Conservation (phyloP, 2,329 filamentous ascomycete species). For the Stachybotrys elegans region DNA sequence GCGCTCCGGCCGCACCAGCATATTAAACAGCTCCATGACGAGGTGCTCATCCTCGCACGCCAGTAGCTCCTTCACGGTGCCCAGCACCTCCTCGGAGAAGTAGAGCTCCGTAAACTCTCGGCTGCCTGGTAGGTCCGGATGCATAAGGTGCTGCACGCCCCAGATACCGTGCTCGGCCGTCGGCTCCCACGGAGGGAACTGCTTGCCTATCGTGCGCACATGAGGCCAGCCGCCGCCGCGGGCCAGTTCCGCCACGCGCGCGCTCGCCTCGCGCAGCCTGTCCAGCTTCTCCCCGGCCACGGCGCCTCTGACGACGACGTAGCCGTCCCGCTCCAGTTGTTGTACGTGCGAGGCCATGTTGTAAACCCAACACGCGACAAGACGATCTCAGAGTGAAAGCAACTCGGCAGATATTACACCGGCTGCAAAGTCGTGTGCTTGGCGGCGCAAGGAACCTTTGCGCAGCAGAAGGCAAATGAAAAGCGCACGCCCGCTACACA, state of each 20-base stretch:
- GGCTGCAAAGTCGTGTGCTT: too few species aligned
- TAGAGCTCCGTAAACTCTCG: constrained; percentile 63
- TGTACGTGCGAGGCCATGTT: too few species aligned
- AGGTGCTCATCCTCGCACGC: constrained; percentile 53
- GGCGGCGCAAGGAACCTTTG: too few species aligned
- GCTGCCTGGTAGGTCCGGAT: constrained; percentile 62
- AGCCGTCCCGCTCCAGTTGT: constrained; percentile 66
- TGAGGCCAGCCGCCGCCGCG: constrained; percentile 72
- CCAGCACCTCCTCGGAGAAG: constrained; percentile 62
- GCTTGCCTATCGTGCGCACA: constrained; percentile 80
- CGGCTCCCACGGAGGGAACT: constrained; percentile 82
- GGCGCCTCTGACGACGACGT: constrained; percentile 64
- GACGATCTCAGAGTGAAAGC: too few species aligned
- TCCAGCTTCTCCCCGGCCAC: constrained; percentile 52
- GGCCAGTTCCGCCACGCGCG: constrained; percentile 53
- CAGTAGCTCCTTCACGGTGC: constrained; percentile 61
- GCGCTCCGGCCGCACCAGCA: constrained; percentile 67
- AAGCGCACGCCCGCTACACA: too few species aligned
- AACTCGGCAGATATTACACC: too few species aligned
- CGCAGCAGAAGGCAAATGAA: too few species aligned
- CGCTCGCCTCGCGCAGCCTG: constrained; percentile 55
- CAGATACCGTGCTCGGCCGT: constrained; percentile 65
- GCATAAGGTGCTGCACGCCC: constrained; percentile 82
- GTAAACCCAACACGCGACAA: too few species aligned
- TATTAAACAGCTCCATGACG: constrained; percentile 84